A percentile compares a stretch with the other conserved stretches of the same genome.
These are phyloP conservation scores for Trichoderma sp. DNA, from an alignment of 2,329 filamentous ascomycete genomes.

Conservation along the genomic window DNA sequence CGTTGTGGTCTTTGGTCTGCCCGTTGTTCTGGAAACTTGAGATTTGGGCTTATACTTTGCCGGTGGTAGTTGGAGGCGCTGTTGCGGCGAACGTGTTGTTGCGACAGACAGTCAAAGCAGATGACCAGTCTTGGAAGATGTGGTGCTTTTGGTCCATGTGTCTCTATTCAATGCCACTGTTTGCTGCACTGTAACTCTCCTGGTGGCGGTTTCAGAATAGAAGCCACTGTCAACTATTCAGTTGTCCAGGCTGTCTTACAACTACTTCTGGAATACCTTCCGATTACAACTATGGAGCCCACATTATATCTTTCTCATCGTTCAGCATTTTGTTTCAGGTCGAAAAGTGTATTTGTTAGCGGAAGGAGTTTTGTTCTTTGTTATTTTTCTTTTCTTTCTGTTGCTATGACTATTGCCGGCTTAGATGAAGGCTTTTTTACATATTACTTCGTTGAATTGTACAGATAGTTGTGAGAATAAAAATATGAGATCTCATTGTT, in stretches of 20 bases:
- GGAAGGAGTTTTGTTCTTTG: not conserved
- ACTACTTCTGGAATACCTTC: not conserved
- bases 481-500: not conserved
- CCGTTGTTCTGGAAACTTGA: constrained; percentile 22
- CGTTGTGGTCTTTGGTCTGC: constrained; percentile 25
- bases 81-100: not conserved
- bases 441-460: not conserved
- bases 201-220: not conserved
- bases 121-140: constrained; percentile 25
- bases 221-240: not conserved
- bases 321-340: not conserved
- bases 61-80: not conserved
- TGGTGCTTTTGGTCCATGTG: constrained; percentile 25
- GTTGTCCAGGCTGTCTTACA: not conserved
- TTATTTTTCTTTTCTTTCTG: not conserved
- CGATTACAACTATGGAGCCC: not conserved
- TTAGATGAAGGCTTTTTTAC: not conserved
- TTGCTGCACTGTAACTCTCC: not conserved
- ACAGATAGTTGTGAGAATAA: not conserved
- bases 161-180: constrained; percentile 15
- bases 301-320: not conserved
- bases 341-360: not conserved
- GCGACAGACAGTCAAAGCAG: constrained; percentile 14
- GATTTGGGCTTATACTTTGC: constrained; percentile 5
- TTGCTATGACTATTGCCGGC: not conserved